Evolutionary conservation across 2,329 filamentous ascomycete genomes (phyloP), one percentile per base, ranked within the genome.

Genomic region (Rutstroemia sp.): DNA sequence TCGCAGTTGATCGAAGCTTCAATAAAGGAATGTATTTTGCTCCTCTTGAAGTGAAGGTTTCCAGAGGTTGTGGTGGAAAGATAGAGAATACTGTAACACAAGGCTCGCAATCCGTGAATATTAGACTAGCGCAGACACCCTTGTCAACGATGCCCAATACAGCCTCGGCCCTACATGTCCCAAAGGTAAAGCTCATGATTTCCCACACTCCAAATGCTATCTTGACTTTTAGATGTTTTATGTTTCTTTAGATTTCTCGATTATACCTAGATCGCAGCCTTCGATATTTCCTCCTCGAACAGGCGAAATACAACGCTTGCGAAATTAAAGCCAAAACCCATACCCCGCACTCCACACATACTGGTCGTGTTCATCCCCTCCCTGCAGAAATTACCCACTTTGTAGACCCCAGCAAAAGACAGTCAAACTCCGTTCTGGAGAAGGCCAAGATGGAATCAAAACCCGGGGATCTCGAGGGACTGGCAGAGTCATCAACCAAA

Each of bases 391-490:
- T 38, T 51, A 55, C 39, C 53, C 18, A 44, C 47, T 44, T 56
- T 51, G 19, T 25, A 45, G 38, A 50, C 45, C 53, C 53, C 47
- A 55, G 47, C 38, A 55, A 21, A 55, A 42, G 38, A 5, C 44
- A 41, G 16, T 25, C 50, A 45, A 37, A 51, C n/a, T 41, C 38
- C 42, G 14, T 37, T 51, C 16, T 51, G 18, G 48, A 12, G 38
- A 44, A 37, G 25, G 23, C n/a, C 59, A 47, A 16, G 38, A 66
- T 66, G 65, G 62, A 63, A 19, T 61, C 59, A n/a, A 65, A 65
- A 52, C 42, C 56, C 38, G 64, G 58, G 12, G 59, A 63, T 37
- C n/a, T 62, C 19, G 59, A 62, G 12, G 57, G 60, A 46, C 56
- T 50, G 44, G 52, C 54, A 62, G 56, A 53, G 42, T 39, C 54